Evolutionary conservation across 192 early-diverging fungal species (phyloP), one percentile per base, ranked within the genome.

Genomic region (Dissophora ornata): DNA sequence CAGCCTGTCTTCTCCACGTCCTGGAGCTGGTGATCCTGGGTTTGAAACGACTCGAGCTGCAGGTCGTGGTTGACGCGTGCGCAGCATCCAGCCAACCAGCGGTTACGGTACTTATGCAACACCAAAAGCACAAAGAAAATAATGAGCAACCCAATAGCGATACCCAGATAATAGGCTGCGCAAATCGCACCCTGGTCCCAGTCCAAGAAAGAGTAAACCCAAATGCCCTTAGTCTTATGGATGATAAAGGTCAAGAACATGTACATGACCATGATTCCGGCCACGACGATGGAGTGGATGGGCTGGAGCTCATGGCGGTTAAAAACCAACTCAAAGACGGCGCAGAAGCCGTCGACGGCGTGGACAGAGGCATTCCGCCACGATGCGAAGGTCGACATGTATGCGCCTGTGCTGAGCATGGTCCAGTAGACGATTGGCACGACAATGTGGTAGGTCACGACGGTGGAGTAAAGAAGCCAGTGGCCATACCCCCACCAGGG

Each of bases 371-470:
- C 53, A 38, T 70, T 75, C 1, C 52, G 29, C 63, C 57, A 73
- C 2, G 46, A 19, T 0, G 28, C 33, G 0, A 80, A 33, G 15
- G 61, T 16, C 13, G 42, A 36, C 47, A 45, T 15, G 12, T 0
- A 7, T 2, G 44, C 24, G 29, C 24, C 30, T 0, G n/a, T 18
- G 19, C 22, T 62, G 53, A 81, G 66, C 55, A 69, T 19, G 2
- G 80, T 38, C 80, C 80, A 81, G 51, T 55, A 81, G 24, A 81
- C 80, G 57, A 81, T 56, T 1, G 80, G 80, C 10, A 81, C 80
- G 12, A 75, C 30, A 22, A 81, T 47, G 42, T 81, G 71, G 26
- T 30, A 77, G 16, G 53, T 58, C 33, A 70, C 47, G 21, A 81
- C 46, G 21, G 65, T 81, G 3, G 62, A 49, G 44, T 77, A 77